These are phyloP conservation scores for Rosa chinensis DNA, from an alignment of 306 rosid species.

Conservation along the genomic window DNA sequence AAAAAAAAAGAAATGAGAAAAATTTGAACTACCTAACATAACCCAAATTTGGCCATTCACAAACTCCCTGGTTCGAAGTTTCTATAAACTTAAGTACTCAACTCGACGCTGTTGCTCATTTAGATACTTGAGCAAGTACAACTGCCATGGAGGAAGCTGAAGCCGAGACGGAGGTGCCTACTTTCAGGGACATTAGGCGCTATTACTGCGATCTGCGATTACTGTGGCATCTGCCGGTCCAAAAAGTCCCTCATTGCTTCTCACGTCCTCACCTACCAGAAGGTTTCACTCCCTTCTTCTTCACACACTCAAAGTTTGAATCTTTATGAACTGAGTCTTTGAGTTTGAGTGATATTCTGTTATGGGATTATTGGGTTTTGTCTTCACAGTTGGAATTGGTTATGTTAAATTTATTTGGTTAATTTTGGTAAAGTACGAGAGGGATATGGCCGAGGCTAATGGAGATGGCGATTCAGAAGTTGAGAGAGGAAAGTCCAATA, in stretches of 20 bases:
- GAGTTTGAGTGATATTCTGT: neutral
- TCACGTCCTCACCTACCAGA: constrained; percentile 61
- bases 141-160: constrained; percentile 35
- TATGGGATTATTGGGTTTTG: too few relatives aligned
- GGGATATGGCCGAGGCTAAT: constrained; percentile 32
- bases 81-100: too few relatives aligned
- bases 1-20: too few relatives aligned
- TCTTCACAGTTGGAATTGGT: neutral
- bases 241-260: constrained; percentile 54
- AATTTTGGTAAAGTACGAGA: constrained; percentile 44
- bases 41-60: too few relatives aligned
- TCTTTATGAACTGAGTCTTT: neutral
- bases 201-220: constrained; percentile 49
- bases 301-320: neutral
- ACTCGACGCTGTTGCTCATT: too few relatives aligned
- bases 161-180: constrained; percentile 35
- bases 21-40: too few relatives aligned
- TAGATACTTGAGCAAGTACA: too few relatives aligned
- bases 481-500: constrained; percentile 28
- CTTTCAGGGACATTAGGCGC: constrained; percentile 50
- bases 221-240: constrained; percentile 68
- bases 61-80: too few relatives aligned
- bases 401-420: neutral
- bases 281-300: constrained; percentile 35
- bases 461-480: neutral